Conservation (phyloP, 2,329 filamentous ascomycete species). For the Lomentospora prolificans region DNA sequence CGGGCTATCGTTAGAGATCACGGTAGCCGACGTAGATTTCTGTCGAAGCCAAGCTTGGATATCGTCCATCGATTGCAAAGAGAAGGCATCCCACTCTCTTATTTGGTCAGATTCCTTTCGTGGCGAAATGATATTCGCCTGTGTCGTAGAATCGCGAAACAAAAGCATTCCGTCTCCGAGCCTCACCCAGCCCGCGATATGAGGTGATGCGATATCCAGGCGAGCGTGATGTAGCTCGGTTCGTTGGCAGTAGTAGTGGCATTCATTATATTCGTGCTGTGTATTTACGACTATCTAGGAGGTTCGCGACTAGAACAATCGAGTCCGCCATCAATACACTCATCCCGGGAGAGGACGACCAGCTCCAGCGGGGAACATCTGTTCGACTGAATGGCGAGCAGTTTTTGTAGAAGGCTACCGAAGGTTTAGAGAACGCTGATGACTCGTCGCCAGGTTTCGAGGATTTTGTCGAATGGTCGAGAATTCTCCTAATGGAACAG, state of each 20-base stretch:
- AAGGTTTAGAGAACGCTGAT: constrained; percentile 16
- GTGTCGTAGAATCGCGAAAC: no score
- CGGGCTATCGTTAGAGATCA: no score
- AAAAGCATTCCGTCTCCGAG: no score
- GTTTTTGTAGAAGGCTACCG: constrained; percentile 26
- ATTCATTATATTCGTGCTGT: constrained; percentile 50
- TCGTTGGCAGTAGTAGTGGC: constrained; percentile 47
- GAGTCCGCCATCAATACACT: constrained; percentile 22
- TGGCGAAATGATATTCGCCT: no score
- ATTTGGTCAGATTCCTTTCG: not conserved
- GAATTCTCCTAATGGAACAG: no score
- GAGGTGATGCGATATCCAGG: constrained; percentile 39
- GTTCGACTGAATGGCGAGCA: constrained; percentile 17
- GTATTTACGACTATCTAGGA: constrained; percentile 34
- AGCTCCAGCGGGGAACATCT: constrained; percentile 19
- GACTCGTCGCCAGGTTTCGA: constrained; percentile 29
- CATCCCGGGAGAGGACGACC: constrained; percentile 49
- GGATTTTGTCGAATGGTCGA: constrained; percentile 37
- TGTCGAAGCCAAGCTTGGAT: not conserved
- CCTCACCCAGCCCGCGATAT: constrained; percentile 22
- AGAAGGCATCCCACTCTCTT: not conserved
- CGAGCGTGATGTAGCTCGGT: constrained; percentile 36
- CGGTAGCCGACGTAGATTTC: not conserved
- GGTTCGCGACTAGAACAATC: constrained; percentile 11
- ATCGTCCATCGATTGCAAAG: not conserved